These are phyloP conservation scores for Lentinus brumalis DNA, from an alignment of 768 basidiomycete species.

Conservation along the genomic window DNA sequence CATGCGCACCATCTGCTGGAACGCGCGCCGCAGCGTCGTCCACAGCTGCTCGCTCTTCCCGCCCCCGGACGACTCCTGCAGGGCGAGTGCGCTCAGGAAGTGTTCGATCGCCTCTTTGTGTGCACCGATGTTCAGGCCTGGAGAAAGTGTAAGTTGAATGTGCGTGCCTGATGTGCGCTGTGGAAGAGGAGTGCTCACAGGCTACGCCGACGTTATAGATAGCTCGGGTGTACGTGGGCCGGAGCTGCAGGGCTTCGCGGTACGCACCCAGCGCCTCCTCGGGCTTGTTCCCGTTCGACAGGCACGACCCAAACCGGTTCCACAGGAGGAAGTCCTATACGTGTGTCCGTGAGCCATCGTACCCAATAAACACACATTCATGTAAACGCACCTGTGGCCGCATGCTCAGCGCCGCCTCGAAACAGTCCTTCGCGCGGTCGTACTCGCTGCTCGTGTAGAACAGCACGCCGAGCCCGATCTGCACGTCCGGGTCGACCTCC, in stretches of 20 bases:
- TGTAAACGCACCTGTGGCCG: constrained; percentile 59
- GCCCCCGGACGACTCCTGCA: constrained; percentile 71
- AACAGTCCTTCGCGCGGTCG: constrained; percentile 91
- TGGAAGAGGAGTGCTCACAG: constrained; percentile 54
- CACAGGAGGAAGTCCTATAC: constrained; percentile 86
- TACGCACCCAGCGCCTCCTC: constrained; percentile 93
- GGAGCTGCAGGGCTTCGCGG: constrained; percentile 82
- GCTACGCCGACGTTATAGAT: constrained; percentile 98
- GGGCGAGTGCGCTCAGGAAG: constrained; percentile 79
- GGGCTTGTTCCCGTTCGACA: constrained; percentile 92
- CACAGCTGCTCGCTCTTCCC: constrained; percentile 86
- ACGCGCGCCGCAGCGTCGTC: constrained; percentile 83
- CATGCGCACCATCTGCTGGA: constrained; percentile 74
- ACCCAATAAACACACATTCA: neutral
- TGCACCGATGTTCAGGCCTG: constrained; percentile 95
- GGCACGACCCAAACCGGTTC: constrained; percentile 93
- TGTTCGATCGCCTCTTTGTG: constrained; percentile 96
- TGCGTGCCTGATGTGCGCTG: neutral
- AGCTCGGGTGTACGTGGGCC: constrained; percentile 95
- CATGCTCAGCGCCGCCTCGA: constrained; percentile 80
- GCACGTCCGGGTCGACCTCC: constrained; percentile 83
- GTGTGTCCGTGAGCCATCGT: neutral
- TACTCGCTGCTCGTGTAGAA: constrained; percentile 90
- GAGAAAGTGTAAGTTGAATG: neutral
- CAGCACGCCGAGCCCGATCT: constrained; percentile 89